Evolutionary conservation across 1,284 basidiomycete species (phyloP), one percentile per base, ranked within the genome.

Genomic region (Xerocomus amazonicus): DNA sequence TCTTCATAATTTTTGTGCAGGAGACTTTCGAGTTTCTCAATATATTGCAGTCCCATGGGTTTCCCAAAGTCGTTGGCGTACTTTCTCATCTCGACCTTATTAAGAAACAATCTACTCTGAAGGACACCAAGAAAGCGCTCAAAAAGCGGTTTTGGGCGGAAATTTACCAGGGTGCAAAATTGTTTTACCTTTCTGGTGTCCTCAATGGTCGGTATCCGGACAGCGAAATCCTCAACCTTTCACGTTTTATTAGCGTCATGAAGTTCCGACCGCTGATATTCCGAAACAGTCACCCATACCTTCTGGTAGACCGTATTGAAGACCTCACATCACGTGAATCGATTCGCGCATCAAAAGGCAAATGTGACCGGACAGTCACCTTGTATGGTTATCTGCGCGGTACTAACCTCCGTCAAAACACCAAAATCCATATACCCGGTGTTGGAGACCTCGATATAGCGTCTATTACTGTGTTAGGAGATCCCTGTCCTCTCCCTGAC

Each of bases 101-200:
- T 64, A 97, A 97, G 76, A 97, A 95, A 67, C 80, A 89, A 7
- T 80, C 88, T 1, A 88, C 86, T 1, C 81, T 98, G 43, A 90
- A 89, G 53, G 84, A 85, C 43, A 95, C 93, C 46, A 99, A 99
- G 75, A 98, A 97, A 67, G 74, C 87, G 0, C 81, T 99, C 41
- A 99, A 99, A 73, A 96, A 93, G 68, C 90, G 97, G n/a, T 99
- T 99, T 74, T 99, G 97, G 96, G 94, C 96, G 0, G 97, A 99
- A 70, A 97, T 99, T 14, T 98, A 98, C 70, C 90, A 95, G 66
- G 97, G 97, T 44, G 96, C 97, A 41, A 99, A 98, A 69, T 84
- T 99, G 14, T 99, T 99, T 74, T 98, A 98, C 69, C 87, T 99
- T 42, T 96, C 92, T 1, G 97, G 97, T 14, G 93, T 99, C 39